A percentile compares a stretch with the other conserved stretches of the same genome.
Conservation (phyloP, 2,329 filamentous ascomycete species). For the Diaporthe sp. region DNA sequence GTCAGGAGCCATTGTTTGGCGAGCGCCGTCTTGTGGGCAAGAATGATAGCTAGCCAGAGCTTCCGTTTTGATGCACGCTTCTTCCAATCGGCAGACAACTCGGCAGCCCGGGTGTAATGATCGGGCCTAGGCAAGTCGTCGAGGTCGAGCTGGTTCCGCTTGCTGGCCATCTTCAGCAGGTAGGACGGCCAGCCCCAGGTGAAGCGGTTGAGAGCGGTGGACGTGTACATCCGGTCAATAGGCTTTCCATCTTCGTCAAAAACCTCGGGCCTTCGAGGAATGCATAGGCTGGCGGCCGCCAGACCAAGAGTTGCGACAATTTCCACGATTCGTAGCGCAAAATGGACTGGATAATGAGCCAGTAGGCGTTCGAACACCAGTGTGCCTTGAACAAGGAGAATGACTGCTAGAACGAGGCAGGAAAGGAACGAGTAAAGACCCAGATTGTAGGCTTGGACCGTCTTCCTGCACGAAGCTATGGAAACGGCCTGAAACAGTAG, state of each 20-base stretch:
- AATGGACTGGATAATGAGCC: constrained; percentile 49
- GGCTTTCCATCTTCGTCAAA: constrained; percentile 65
- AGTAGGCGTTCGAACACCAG: constrained; percentile 51
- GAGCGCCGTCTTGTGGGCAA: constrained; percentile 69
- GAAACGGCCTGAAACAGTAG: constrained; percentile 65
- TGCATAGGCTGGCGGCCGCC: constrained; percentile 61
- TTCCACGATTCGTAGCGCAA: constrained; percentile 63
- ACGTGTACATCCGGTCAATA: constrained; percentile 75
- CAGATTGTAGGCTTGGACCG: constrained; percentile 65
- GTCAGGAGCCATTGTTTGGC: constrained; percentile 71
- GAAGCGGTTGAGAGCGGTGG: constrained; percentile 70
- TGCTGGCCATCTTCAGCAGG: constrained; percentile 66
- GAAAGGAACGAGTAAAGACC: constrained; percentile 66
- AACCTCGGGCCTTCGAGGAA: constrained; percentile 78
- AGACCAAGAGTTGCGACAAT: constrained; percentile 59
- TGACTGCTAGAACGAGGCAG: constrained; percentile 56
- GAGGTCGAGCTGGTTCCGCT: constrained; percentile 71
- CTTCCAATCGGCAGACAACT: constrained; percentile 64
- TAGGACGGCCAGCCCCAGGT: constrained; percentile 74
- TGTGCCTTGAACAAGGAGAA: constrained; percentile 60
- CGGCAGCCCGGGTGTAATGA: constrained; percentile 64
- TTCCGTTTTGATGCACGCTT: constrained; percentile 58
- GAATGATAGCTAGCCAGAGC: constrained; percentile 72
- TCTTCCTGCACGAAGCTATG: constrained; percentile 62
- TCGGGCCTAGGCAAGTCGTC: constrained; percentile 73